Evolutionary conservation across 2,329 filamentous ascomycete genomes (phyloP).

Genomic region (Cyphellophora europaea): DNA sequence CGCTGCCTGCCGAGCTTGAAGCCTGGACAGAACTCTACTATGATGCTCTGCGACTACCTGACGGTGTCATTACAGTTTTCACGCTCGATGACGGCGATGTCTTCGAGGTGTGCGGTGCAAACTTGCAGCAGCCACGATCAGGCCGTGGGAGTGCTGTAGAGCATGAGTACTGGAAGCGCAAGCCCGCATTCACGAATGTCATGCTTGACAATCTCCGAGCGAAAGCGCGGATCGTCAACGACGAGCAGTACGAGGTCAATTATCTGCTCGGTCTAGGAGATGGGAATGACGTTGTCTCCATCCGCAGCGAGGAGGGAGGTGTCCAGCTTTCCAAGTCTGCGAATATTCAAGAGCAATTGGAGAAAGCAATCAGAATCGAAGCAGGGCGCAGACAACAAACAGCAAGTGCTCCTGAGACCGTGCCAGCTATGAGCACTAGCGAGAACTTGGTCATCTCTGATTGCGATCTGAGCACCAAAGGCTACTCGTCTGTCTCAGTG

Average conservation of each 20-base stretch:
- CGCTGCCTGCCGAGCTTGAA: conserved; percentile 6
- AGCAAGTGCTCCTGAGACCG: background rate
- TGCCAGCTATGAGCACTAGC: background rate
- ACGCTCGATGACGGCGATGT: conserved; percentile 12
- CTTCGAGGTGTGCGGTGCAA: conserved; percentile 13
- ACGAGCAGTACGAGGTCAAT: background rate
- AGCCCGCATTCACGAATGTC: conserved; percentile 11
- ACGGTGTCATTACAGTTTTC: conserved; percentile 10
- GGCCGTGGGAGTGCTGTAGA: conserved; percentile 13
- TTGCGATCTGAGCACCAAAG: conserved; percentile 13
- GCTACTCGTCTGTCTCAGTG: conserved; percentile 15
- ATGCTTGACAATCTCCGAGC: conserved; percentile 9
- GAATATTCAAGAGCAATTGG: background rate
- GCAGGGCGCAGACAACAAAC: background rate
- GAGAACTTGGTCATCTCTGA: conserved; percentile 1
- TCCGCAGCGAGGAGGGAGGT: too few relatives aligned
- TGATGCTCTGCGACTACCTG: conserved; percentile 16
- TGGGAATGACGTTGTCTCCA: background rate
- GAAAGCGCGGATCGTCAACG: background rate
- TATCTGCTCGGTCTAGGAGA: background rate
- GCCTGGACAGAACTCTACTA: conserved; percentile 13
- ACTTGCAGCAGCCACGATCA: conserved; percentile 12
- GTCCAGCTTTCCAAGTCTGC: too few relatives aligned
- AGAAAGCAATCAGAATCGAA: background rate
- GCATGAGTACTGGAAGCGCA: conserved; percentile 12